Evolutionary conservation across 2,329 filamentous ascomycete species (phyloP), one percentile per base, ranked within the genome.

Genomic region (Leptographium galeiforme): DNA sequence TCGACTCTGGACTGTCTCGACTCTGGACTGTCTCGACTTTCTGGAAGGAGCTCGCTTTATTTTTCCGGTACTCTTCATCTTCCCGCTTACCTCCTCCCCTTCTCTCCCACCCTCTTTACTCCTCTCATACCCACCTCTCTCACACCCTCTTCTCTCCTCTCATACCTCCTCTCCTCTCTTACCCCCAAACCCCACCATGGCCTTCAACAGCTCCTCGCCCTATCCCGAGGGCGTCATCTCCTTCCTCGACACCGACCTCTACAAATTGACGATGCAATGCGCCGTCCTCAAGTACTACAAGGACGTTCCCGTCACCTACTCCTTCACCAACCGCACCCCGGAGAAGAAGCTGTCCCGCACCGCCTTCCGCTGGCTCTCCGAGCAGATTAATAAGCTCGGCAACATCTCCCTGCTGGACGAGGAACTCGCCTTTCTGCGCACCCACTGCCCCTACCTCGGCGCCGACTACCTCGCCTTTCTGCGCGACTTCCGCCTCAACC

Each of bases 191-290:
- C 33, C 44, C 8, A 19, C 43, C 57, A 84, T 84, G 80, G 78
- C 80, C 59, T 84, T 84, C 68, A 81, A 83, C 66, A 79, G 76
- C 70, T 78, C 78, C 36, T 80, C 78, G 53, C 78, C 79, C 54
- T 83, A 77, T 57, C 83, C 85, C 6, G 85, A 87, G 70, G 87
- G 87, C 51, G 81, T 91, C 64, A 86, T 82, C 63, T 91, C 87
- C 63, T 85, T 93, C 64, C 75, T 93, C 53, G 87, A 93, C 64
- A 91, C 86, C 16, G 81, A 84, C 61, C 65, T 98, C 57, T 98
- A 96, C 79, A 98, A 98, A 70, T 71, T 98, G 69, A 98, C 93
- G 19, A 98, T 98, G 93, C 93, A 98, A 84, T 95, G 87, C 66
- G 89, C 89, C 57, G 85, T 97, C 59, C 78, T 94, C 61, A 94